Evolutionary conservation across 1,139 yeast genomes (phyloP).

Genomic region (Kazachstania sp.): DNA sequence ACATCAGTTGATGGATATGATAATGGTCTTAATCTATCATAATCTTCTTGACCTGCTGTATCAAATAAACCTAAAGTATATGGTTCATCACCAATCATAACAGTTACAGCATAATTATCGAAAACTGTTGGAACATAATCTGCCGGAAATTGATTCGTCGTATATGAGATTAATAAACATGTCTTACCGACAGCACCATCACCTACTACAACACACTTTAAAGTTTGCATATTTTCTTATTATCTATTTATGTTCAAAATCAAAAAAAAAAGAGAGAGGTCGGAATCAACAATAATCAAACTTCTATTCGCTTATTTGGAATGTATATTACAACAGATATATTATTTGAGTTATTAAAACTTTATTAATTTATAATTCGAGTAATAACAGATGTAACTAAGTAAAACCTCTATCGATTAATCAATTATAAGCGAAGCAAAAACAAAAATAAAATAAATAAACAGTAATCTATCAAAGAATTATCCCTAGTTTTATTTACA

Average conservation of each 20-base stretch:
- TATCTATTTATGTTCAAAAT: neutral
- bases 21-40: slow-evolving; percentile 91
- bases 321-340: no score
- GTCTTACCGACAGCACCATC: slow-evolving; percentile 98
- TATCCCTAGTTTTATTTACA: no score
- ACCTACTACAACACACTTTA: slow-evolving; percentile 94
- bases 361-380: no score
- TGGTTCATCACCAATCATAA: slow-evolving; percentile 97
- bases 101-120: slow-evolving; percentile 96
- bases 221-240: slow-evolving; percentile 53
- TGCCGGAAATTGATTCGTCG: slow-evolving; percentile 80
- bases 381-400: no score
- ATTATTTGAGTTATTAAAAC: no score
- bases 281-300: no score
- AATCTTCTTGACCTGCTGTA: slow-evolving; percentile 99
- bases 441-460: no score
- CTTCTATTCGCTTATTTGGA: neutral
- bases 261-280: neutral
- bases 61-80: slow-evolving; percentile 92
- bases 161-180: slow-evolving; percentile 81
- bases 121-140: slow-evolving; percentile 88
- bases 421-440: no score
- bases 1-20: slow-evolving; percentile 97
- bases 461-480: no score
- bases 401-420: no score